phyloP scores from a whole-genome alignment of 768 basidiomycete genomes.

The Suillus decipiens region DNA sequence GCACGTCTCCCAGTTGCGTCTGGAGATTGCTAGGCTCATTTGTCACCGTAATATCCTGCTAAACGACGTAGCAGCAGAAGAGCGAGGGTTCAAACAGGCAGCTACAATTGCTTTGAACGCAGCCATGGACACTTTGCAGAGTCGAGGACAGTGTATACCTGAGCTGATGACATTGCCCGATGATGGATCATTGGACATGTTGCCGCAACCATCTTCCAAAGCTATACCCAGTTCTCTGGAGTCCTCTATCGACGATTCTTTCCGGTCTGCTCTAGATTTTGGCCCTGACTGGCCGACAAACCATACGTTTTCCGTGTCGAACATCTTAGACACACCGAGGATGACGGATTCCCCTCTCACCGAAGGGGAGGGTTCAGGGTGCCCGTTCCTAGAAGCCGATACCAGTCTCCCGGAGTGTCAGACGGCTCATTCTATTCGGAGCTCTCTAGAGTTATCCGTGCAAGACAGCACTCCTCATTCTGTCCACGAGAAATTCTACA shows the following conservation, averaged over 20 bases:
- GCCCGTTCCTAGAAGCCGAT: slow-evolving; percentile 31
- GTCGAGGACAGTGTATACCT: slow-evolving; percentile 22
- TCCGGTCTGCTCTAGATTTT: slow-evolving; percentile 68
- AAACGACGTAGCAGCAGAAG: slow-evolving; percentile 74
- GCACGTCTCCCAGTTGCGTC: slow-evolving; percentile 62
- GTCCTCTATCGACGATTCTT: slow-evolving; percentile 56
- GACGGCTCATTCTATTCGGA: slow-evolving; percentile 20
- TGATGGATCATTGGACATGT: slow-evolving; percentile 21
- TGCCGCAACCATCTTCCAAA: slow-evolving; percentile 17
- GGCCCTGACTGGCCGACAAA: slow-evolving; percentile 48
- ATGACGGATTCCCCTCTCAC: slow-evolving; percentile 40
- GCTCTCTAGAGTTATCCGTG: slow-evolving; percentile 10
- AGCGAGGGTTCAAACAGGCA: slow-evolving; percentile 61
- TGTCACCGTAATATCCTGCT: slow-evolving; percentile 77
- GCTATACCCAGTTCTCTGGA: slow-evolving; percentile 36
- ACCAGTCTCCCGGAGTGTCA: slow-evolving; percentile 24
- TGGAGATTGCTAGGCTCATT: slow-evolving; percentile 71
- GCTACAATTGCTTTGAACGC: slow-evolving; percentile 73
- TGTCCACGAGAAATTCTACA: slow-evolving; percentile 49
- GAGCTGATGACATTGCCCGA: slow-evolving; percentile 40
- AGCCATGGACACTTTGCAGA: slow-evolving; percentile 66
- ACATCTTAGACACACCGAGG: slow-evolving; percentile 33
- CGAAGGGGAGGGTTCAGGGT: slow-evolving; percentile 22
- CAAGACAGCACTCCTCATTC: slow-evolving; percentile 16
- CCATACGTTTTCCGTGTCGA: slow-evolving; percentile 37